Percentiles rank a stretch among this genome's conserved stretches.
Conservation (phyloP, 129 eudicot species). For the Escallonia herrerae region DNA sequence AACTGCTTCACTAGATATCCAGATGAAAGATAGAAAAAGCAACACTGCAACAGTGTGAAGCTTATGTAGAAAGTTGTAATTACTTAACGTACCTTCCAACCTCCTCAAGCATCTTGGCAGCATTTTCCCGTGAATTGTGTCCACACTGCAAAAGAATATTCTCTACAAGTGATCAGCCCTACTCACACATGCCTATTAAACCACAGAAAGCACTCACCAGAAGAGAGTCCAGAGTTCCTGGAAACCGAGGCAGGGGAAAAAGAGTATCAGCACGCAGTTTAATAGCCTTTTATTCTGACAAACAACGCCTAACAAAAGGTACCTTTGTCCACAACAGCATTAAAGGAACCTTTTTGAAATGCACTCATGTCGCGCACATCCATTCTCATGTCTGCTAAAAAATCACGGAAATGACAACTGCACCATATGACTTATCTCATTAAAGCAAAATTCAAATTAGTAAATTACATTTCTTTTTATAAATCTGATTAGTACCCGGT, state of each 20-base stretch:
- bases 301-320: not conserved
- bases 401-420: constrained; percentile 11
- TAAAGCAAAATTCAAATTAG: too few relatives aligned
- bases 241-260: constrained; percentile 9
- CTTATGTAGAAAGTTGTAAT: constrained; percentile 5
- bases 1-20: constrained; percentile 76
- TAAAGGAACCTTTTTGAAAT: constrained; percentile 59
- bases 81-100: constrained; percentile 52
- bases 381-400: constrained; percentile 59
- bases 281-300: constrained; percentile 1
- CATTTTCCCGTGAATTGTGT: constrained; percentile 59
- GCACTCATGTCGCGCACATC: constrained; percentile 90
- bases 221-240: constrained; percentile 93
- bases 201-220: constrained; percentile 53
- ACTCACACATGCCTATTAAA: constrained; percentile 1
- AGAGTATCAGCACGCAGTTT: constrained; percentile 22
- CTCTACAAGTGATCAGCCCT: constrained; percentile 6
- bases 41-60: constrained; percentile 8
- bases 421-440: not conserved
- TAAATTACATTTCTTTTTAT: too few relatives aligned
- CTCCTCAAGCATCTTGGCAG: constrained; percentile 85
- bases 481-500: too few relatives aligned
- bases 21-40: constrained; percentile 40
- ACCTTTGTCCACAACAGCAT: constrained; percentile 89
- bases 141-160: constrained; percentile 57